phyloP scores from a whole-genome alignment of 192 early-diverging fungal genomes.

The Backusella tarrabulga region DNA sequence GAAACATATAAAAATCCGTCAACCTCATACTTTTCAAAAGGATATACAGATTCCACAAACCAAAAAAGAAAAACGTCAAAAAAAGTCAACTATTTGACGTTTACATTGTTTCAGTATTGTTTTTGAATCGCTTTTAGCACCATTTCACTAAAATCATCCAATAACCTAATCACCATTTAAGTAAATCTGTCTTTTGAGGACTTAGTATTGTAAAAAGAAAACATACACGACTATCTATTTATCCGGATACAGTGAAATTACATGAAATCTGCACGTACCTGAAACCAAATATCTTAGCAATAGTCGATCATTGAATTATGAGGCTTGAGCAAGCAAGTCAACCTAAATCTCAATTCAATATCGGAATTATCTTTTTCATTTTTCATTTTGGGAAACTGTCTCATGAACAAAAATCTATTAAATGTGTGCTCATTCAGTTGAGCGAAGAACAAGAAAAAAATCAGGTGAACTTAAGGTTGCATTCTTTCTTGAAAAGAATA shows the following conservation, averaged over 20 bases:
- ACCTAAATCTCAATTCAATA: neutral
- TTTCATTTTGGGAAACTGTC: conserved; percentile 2
- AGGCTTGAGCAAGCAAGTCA: neutral
- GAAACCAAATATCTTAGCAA: neutral
- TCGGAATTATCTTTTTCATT: neutral
- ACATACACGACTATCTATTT: neutral
- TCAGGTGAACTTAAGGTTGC: neutral
- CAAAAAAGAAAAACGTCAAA: neutral
- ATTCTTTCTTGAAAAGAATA: neutral
- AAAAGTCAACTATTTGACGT: neutral
- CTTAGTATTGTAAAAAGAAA: neutral
- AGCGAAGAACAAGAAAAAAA: neutral
- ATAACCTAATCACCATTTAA: neutral
- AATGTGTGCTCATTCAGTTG: neutral
- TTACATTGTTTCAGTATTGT: neutral
- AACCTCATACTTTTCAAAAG: neutral
- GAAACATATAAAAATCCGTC: neutral
- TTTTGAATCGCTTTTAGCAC: neutral
- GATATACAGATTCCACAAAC: neutral
- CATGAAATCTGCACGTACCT: neutral
- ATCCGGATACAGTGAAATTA: neutral
- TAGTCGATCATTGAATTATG: neutral
- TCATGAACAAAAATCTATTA: neutral
- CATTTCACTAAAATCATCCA: neutral
- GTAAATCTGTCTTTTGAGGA: neutral